A percentile compares a stretch with the other conserved stretches of the same genome.
Evolutionary conservation across 306 rosid genomes (phyloP).

Genomic region (Cucurbita argyrosperma): DNA sequence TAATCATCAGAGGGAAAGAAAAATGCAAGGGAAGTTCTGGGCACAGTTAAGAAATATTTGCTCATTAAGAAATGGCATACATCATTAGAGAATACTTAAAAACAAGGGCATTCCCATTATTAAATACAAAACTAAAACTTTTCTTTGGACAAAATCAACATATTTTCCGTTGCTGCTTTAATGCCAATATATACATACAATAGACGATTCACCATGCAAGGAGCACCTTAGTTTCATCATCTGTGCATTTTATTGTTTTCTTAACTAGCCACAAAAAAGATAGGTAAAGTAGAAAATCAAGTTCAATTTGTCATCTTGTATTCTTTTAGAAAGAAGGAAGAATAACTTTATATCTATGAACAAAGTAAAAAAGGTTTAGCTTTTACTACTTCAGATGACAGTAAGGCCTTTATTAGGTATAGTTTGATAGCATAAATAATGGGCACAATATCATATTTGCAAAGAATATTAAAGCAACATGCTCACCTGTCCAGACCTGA

Average conservation of each 20-base stretch:
- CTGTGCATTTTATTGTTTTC: no score
- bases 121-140: no score
- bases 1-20: neutral
- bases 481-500: conserved; percentile 77
- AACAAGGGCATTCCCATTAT: no score
- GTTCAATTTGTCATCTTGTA: neutral
- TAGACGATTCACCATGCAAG: neutral
- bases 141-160: neutral
- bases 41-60: neutral
- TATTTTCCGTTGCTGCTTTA: neutral
- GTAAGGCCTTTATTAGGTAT: neutral
- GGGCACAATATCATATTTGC: neutral
- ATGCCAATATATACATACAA: neutral
- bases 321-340: neutral
- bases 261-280: conserved; percentile 2
- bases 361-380: neutral
- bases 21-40: neutral
- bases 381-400: neutral
- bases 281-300: neutral
- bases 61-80: neutral
- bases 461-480: neutral
- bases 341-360: neutral
- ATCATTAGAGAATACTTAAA: no score
- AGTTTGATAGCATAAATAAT: neutral
- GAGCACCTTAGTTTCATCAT: conserved; percentile 35